Evolutionary conservation across 75 land plant species (phyloP).

Genomic region (Cunninghamia lanceolata): DNA sequence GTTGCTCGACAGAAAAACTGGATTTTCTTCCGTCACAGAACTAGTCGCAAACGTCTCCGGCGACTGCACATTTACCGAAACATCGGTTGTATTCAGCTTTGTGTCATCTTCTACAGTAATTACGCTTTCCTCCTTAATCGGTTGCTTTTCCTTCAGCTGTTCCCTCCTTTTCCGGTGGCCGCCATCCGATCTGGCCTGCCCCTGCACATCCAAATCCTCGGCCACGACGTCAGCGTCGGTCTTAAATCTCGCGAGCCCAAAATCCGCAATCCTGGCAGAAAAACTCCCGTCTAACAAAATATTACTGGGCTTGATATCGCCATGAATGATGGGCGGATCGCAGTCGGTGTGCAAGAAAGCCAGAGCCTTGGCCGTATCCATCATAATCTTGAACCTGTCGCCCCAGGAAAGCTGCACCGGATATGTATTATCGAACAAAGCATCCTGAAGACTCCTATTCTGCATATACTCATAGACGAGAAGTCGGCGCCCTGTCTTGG

Average conservation of each 20-base stretch:
- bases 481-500: conserved; percentile 34
- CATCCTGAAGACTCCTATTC: conserved; percentile 90
- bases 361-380: conserved; percentile 71
- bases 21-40: conserved; percentile 1
- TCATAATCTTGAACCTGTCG: conserved; percentile 49
- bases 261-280: conserved; percentile 80
- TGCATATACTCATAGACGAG: conserved; percentile 89
- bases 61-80: conserved; percentile 25
- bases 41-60: conserved; percentile 26
- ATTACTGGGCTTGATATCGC: conserved; percentile 98
- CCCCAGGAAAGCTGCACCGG: conserved; percentile 60
- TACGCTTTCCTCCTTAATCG: conserved; percentile 44
- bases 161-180: conserved; percentile 1
- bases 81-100: neutral
- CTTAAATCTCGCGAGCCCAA: conserved; percentile 78
- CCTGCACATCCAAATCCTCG: conserved; percentile 5
- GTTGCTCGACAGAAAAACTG: conserved; percentile 3
- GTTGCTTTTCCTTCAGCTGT: conserved; percentile 21
- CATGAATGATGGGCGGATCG: conserved; percentile 88
- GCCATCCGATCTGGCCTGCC: neutral
- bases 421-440: conserved; percentile 51
- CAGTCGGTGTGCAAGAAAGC: conserved; percentile 68
- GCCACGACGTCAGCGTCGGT: neutral
- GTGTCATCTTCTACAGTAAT: conserved; percentile 8
- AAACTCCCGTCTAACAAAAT: conserved; percentile 58